A percentile compares a stretch with the other conserved stretches of the same genome.
phyloP scores from a whole-genome alignment of 495 filamentous ascomycete genomes.

The Pyronema domesticum region DNA sequence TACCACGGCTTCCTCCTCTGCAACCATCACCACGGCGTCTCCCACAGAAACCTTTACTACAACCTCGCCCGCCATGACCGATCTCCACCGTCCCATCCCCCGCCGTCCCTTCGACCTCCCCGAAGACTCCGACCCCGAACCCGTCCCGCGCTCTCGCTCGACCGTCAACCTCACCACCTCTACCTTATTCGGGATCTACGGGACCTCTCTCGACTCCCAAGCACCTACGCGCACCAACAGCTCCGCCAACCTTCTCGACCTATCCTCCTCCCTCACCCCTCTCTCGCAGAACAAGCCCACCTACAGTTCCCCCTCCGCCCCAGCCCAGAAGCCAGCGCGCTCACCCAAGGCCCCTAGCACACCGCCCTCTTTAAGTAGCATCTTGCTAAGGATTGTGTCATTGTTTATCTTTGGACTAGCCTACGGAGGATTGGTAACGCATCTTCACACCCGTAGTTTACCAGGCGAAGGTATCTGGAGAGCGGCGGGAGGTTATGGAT shows the following conservation, averaged over 20 bases:
- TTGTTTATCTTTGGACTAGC: constrained; percentile 68
- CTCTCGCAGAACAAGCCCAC: neutral
- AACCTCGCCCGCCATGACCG: constrained; percentile 18
- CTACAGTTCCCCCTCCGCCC: too few species aligned
- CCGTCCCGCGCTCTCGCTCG: constrained; percentile 31
- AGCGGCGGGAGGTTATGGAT: constrained; percentile 40
- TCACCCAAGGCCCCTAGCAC: neutral
- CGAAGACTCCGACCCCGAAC: constrained; percentile 30
- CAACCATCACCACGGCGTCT: neutral
- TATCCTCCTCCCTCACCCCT: neutral
- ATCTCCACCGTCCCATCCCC: constrained; percentile 53
- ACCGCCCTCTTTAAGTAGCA: neutral
- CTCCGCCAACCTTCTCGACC: neutral
- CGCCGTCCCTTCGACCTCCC: constrained; percentile 55
- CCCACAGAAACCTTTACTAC: neutral
- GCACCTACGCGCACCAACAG: constrained; percentile 18
- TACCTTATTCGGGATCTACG: constrained; percentile 82
- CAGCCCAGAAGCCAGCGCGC: too few species aligned
- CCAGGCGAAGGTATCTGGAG: constrained; percentile 29
- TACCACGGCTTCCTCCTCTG: too few species aligned
- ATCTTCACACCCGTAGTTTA: constrained; percentile 53
- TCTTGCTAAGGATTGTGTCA: constrained; percentile 34
- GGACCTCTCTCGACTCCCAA: constrained; percentile 33
- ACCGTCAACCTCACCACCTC: constrained; percentile 74
- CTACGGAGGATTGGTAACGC: constrained; percentile 73